A percentile compares a stretch with the other conserved stretches of the same genome.
Evolutionary conservation across 805 yeast species (phyloP).

Genomic region (Wickerhamomyces canadensis): DNA sequence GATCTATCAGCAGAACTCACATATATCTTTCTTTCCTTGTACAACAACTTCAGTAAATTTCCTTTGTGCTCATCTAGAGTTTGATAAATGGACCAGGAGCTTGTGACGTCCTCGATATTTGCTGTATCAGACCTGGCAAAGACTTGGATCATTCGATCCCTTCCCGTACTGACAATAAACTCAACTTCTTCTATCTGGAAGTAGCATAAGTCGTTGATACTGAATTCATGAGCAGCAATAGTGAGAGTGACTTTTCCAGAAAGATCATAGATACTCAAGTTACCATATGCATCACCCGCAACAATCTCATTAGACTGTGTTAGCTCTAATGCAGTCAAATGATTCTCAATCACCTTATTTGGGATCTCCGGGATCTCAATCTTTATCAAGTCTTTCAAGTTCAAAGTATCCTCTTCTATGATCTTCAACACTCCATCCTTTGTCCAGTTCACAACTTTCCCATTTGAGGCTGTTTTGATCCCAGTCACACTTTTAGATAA

Average conservation of each 20-base stretch:
- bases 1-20: conserved; percentile 62
- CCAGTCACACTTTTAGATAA: conserved; percentile 35
- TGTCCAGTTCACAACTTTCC: conserved; percentile 36
- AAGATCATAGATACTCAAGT: conserved; percentile 22
- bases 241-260: conserved; percentile 19
- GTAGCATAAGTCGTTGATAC: conserved; percentile 39
- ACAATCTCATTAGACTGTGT: conserved; percentile 24
- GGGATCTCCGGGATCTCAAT: conserved; percentile 21
- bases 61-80: conserved; percentile 58
- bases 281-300: conserved; percentile 48
- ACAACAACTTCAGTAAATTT: conserved; percentile 36
- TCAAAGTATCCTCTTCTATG: conserved; percentile 17
- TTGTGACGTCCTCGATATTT: conserved; percentile 15
- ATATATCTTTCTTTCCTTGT: conserved; percentile 28
- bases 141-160: conserved; percentile 62
- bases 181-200: conserved; percentile 26
- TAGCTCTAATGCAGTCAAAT: conserved; percentile 36
- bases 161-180: conserved; percentile 42
- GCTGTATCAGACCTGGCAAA: conserved; percentile 24
- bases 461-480: conserved; percentile 29
- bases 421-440: conserved; percentile 34
- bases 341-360: conserved; percentile 33
- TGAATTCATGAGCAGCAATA: conserved; percentile 45
- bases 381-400: conserved; percentile 5
- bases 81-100: conserved; percentile 47